phyloP scores from a whole-genome alignment of 345 rosid genomes.

The Moricandia arvensis region DNA sequence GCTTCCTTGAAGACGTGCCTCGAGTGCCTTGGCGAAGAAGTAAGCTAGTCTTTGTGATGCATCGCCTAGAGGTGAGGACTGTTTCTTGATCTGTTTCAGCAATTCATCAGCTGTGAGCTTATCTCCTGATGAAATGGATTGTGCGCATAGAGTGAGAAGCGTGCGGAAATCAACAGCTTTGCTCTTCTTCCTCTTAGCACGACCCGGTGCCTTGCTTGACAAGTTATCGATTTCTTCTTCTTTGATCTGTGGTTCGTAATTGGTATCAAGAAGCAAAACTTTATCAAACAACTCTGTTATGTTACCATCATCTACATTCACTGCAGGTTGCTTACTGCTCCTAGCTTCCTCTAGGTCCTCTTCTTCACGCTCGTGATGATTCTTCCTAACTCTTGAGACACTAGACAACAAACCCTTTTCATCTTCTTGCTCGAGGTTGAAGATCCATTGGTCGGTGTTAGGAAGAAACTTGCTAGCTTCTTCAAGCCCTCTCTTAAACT shows the following conservation, averaged over 20 bases:
- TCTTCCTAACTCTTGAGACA: slow-evolving; percentile 40
- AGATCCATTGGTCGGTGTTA: slow-evolving; percentile 41
- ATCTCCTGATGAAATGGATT: slow-evolving; percentile 63
- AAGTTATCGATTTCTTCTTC: slow-evolving; percentile 15
- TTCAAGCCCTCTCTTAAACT: slow-evolving; percentile 68
- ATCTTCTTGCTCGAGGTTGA: slow-evolving; percentile 41
- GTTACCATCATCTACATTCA: slow-evolving; percentile 45
- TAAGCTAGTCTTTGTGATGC: background rate
- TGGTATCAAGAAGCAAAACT: slow-evolving; percentile 45
- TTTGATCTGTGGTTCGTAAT: slow-evolving; percentile 13
- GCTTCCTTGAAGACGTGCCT: background rate
- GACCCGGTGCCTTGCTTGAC: slow-evolving; percentile 33
- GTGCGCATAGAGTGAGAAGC: slow-evolving; percentile 69
- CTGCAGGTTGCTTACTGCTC: slow-evolving; percentile 59
- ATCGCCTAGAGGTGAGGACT: slow-evolving; percentile 6
- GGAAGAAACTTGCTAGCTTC: slow-evolving; percentile 92
- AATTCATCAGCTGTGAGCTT: slow-evolving; percentile 64
- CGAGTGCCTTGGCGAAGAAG: background rate
- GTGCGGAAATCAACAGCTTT: slow-evolving; percentile 71
- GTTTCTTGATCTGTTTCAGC: slow-evolving; percentile 71
- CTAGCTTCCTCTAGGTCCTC: slow-evolving; percentile 63
- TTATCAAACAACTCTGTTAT: slow-evolving; percentile 73
- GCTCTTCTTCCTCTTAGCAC: slow-evolving; percentile 45
- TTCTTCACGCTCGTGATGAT: slow-evolving; percentile 53
- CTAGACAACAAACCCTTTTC: slow-evolving; percentile 4